Conservation (phyloP, 2,329 filamentous ascomycete genomes). For the Talaromyces sp. region DNA sequence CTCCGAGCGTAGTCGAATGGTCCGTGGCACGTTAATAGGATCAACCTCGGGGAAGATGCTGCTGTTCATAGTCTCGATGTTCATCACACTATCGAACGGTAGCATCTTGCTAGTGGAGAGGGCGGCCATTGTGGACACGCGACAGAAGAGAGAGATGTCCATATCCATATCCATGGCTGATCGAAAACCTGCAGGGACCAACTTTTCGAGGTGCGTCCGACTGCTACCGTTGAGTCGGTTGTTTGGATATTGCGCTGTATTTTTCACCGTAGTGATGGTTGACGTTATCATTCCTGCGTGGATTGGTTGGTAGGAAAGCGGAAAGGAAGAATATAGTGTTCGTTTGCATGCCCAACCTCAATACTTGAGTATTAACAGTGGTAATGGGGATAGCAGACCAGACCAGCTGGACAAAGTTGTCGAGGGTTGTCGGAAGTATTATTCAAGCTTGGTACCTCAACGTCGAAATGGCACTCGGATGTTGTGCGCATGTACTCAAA, state of each 20-base stretch:
- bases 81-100: slow-evolving; percentile 8
- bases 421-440: not conserved
- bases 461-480: not conserved
- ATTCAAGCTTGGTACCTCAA: not conserved
- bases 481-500: not conserved
- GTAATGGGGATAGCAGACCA: not conserved
- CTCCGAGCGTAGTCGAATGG: slow-evolving; percentile 9
- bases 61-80: not conserved
- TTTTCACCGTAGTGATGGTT: not conserved
- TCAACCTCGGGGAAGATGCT: slow-evolving; percentile 3
- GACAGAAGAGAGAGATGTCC: slow-evolving; percentile 11
- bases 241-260: not conserved
- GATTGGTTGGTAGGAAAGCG: not conserved
- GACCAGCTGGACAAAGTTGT: not conserved
- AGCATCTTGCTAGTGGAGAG: slow-evolving; percentile 7
- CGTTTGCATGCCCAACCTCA: not conserved
- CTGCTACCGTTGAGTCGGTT: not conserved
- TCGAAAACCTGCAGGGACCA: not conserved
- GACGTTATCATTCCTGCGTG: not conserved
- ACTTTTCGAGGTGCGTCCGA: slow-evolving; percentile 4
- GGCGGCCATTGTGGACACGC: slow-evolving; percentile 12
- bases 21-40: slow-evolving; percentile 7
- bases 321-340: not conserved
- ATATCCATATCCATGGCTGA: slow-evolving; percentile 9
- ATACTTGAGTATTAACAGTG: not conserved